Conservation (phyloP, 257 asterid species). For the Craterostigma plantagineum region DNA sequence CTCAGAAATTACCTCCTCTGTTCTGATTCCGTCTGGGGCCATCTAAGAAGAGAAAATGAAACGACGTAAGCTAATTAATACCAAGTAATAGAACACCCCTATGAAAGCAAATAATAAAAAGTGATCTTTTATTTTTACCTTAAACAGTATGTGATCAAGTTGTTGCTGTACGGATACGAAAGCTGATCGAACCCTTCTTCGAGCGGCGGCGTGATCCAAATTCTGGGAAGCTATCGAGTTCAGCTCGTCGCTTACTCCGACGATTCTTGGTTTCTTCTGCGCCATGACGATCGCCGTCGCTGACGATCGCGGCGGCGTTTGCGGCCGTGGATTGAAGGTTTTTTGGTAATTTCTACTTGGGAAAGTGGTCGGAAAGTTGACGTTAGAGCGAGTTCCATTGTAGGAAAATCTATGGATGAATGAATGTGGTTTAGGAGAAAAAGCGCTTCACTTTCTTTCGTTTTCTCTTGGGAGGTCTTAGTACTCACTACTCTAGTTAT, state of each 20-base stretch:
- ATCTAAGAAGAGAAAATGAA: constrained; percentile 21
- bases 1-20: constrained; percentile 54
- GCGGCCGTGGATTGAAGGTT: neutral
- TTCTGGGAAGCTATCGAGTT: constrained; percentile 83
- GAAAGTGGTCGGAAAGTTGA: neutral
- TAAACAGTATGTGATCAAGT: constrained; percentile 78
- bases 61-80: neutral
- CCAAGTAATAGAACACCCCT: neutral
- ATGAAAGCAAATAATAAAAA: neutral
- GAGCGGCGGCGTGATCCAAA: constrained; percentile 74
- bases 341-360: neutral
- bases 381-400: neutral
- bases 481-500: too few species aligned
- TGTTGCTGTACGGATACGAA: constrained; percentile 41
- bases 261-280: constrained; percentile 41
- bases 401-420: too few species aligned
- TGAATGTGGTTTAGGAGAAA: too few species aligned
- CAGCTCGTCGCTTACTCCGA: constrained; percentile 60
- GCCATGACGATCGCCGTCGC: constrained; percentile 14
- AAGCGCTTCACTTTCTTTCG: too few species aligned
- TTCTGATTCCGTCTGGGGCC: constrained; percentile 88
- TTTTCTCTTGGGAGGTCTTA: too few species aligned
- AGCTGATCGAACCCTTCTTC: constrained; percentile 91
- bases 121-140: constrained; percentile 40
- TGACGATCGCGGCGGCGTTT: neutral